Percentiles rank a stretch among this genome's conserved stretches.
Evolutionary conservation across 768 basidiomycete species (phyloP).

Genomic region (Mycena venus): DNA sequence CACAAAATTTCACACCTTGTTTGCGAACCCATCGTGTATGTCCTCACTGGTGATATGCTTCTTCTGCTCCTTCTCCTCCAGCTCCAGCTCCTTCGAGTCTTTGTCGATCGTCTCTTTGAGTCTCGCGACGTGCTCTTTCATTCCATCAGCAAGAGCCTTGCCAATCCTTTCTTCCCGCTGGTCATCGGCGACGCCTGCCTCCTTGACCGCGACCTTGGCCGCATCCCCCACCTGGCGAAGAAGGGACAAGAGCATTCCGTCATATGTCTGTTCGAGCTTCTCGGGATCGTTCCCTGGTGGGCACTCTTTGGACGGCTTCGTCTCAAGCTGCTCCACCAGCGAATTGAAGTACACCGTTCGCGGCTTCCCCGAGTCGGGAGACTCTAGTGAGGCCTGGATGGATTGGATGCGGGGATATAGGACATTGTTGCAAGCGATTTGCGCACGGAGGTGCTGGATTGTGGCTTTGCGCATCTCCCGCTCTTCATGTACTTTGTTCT

Average conservation of each 20-base stretch:
- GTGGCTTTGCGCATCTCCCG: slow-evolving; percentile 84
- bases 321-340: slow-evolving; percentile 80
- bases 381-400: slow-evolving; percentile 66
- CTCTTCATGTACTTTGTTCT: slow-evolving; percentile 99
- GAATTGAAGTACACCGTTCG: slow-evolving; percentile 72
- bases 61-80: slow-evolving; percentile 80
- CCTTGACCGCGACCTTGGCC: slow-evolving; percentile 67
- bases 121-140: slow-evolving; percentile 75
- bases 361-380: slow-evolving; percentile 46
- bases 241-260: slow-evolving; percentile 88
- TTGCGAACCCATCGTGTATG: slow-evolving; percentile 90
- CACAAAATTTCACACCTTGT: slow-evolving; percentile 65
- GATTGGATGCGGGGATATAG: slow-evolving; percentile 79
- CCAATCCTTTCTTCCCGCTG: slow-evolving; percentile 72
- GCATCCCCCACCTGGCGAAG: slow-evolving; percentile 80
- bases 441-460: slow-evolving; percentile 80
- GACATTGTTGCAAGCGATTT: slow-evolving; percentile 87
- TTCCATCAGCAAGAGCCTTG: slow-evolving; percentile 67
- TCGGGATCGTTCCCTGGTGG: slow-evolving; percentile 79
- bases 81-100: slow-evolving; percentile 71
- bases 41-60: slow-evolving; percentile 97
- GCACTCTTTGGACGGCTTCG: slow-evolving; percentile 79
- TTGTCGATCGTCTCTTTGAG: slow-evolving; percentile 75
- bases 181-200: slow-evolving; percentile 55
- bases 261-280: slow-evolving; percentile 86